Evolutionary conservation across 495 filamentous ascomycete genomes (phyloP).

Genomic region (Trichoderma erinaceum): DNA sequence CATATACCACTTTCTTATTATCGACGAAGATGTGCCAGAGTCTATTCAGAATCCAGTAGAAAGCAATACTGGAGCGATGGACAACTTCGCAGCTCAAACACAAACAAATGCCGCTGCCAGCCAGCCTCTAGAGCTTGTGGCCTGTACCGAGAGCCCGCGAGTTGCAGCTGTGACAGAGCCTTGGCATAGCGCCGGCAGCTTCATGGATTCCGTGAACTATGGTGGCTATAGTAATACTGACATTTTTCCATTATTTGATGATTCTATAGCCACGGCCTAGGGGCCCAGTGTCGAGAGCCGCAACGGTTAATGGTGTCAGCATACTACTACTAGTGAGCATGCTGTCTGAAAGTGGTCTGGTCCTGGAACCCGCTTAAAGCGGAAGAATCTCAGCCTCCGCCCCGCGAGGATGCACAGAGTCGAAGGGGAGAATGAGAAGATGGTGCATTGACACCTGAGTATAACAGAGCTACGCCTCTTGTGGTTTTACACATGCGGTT

Average conservation of each 20-base stretch:
- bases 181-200: not conserved
- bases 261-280: not conserved
- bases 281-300: not conserved
- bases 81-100: not conserved
- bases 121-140: not conserved
- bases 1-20: too few species aligned
- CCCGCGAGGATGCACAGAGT: not conserved
- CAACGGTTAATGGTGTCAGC: not conserved
- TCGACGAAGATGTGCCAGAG: not conserved
- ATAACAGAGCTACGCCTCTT: slow-evolving; percentile 19
- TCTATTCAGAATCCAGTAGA: not conserved
- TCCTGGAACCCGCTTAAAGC: not conserved
- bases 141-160: not conserved
- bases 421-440: not conserved
- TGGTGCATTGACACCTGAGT: slow-evolving; percentile 15
- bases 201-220: not conserved
- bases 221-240: not conserved
- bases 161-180: not conserved
- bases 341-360: not conserved
- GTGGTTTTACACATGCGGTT: slow-evolving; percentile 21
- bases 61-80: not conserved
- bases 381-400: not conserved
- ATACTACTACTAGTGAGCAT: not conserved
- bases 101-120: not conserved
- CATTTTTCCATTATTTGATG: not conserved